These are phyloP conservation scores for Blepharisma stoltei DNA, from an alignment of 73 alveolate species.

Conservation along the genomic window DNA sequence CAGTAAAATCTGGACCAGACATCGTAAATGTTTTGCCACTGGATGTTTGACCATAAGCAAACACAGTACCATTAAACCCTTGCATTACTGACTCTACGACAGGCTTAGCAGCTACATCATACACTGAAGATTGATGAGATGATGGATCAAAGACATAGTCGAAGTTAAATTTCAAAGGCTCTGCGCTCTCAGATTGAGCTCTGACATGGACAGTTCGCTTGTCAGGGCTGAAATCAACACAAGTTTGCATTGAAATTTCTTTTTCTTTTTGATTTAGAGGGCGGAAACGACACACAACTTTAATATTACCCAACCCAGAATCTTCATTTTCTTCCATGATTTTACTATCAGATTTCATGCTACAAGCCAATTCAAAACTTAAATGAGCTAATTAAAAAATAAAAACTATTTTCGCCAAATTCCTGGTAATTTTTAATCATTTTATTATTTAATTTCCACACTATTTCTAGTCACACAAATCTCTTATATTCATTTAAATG, in stretches of 20 bases:
- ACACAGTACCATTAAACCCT: conserved; percentile 64
- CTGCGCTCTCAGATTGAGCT: conserved; percentile 27
- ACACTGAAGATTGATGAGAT: conserved; percentile 72
- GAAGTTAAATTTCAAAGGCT: conserved; percentile 62
- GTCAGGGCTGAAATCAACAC: no score
- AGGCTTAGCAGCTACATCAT: conserved; percentile 80
- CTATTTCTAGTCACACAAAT: no score
- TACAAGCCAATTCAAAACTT: no score
- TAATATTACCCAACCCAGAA: background rate
- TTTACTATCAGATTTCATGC: no score
- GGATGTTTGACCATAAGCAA: conserved; percentile 78
- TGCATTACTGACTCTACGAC: conserved; percentile 86
- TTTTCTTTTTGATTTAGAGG: conserved; percentile 45
- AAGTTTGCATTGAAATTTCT: no score
- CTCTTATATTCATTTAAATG: no score
- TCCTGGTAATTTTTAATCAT: no score
- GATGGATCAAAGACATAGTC: conserved; percentile 79
- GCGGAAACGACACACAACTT: conserved; percentile 55
- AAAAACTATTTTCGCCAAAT: no score
- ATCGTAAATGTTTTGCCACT: conserved; percentile 78
- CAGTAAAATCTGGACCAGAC: conserved; percentile 56
- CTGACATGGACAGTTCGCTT: no score
- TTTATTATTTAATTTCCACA: no score
- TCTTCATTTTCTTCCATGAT: no score
- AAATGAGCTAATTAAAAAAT: no score